Evolutionary conservation across 331 rosid genomes (phyloP).

Genomic region (Quercus lobata): DNA sequence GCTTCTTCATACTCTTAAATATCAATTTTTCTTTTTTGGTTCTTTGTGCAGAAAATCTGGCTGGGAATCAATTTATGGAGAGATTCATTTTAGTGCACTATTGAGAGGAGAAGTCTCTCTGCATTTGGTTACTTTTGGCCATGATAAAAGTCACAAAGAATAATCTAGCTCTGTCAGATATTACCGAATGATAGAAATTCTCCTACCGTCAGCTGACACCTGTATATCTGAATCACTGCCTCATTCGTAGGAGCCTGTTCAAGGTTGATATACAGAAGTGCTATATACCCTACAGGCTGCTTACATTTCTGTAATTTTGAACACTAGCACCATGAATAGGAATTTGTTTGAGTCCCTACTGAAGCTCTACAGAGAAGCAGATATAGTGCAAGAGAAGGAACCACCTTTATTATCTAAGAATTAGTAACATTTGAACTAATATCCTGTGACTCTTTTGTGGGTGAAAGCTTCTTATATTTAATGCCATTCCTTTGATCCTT

Average conservation of each 20-base stretch:
- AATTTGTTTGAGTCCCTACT: conserved; percentile 2
- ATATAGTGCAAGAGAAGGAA: conserved; percentile 1
- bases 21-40: too few relatives aligned
- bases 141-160: too few relatives aligned
- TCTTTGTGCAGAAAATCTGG: conserved; percentile 40
- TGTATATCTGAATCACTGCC: neutral
- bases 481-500: too few relatives aligned
- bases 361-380: too few relatives aligned
- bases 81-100: conserved; percentile 16
- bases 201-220: conserved; percentile 45
- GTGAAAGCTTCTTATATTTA: too few relatives aligned
- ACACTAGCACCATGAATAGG: conserved; percentile 29
- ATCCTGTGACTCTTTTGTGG: conserved; percentile 42
- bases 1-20: neutral
- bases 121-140: conserved; percentile 14
- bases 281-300: conserved; percentile 37
- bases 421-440: conserved; percentile 11
- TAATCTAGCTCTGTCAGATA: too few relatives aligned
- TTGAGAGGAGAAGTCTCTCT: too few relatives aligned
- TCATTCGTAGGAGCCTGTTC: neutral
- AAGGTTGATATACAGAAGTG: neutral
- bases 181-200: conserved; percentile 17
- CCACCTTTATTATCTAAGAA: conserved; percentile 41
- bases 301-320: conserved; percentile 44
- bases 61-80: conserved; percentile 51